Evolutionary conservation across 1,284 basidiomycete genomes (phyloP), one percentile per base, ranked within the genome.

Genomic region (Ceratobasidium theobromae): DNA sequence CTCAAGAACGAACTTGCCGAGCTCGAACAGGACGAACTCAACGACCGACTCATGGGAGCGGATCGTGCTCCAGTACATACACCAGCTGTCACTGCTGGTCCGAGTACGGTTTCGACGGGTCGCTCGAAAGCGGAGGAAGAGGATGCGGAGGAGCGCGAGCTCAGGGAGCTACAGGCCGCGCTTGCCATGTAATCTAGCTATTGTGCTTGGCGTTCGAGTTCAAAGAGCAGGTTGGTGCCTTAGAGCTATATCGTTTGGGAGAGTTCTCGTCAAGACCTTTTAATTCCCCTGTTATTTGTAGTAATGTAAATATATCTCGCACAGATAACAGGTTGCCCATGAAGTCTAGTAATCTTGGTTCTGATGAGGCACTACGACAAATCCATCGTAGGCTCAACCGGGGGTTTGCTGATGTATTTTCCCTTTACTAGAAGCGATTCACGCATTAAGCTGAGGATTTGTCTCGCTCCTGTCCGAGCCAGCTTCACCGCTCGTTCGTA

Each of bases 111-210:
- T 68, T 64, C 65, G 70, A 71, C 72, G 65, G 68, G 11, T 62
- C 32, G 38, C 49, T 58, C 76, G 55, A 77, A 77, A 75, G 76
- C 74, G 67, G 77, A 76, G 71, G 87, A 86, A 73, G 93, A 96
- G 74, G 92, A 91, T 76, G 93, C 97, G 80, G 95, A 98, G 76
- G 96, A 95, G 72, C 88, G 85, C 49, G 89, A 98, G 78, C 86
- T 99, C 74, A 86, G 85, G 76, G 87, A 93, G 76, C 81, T 99
- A 72, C 96, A 98, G 79, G 95, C 94, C 18, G 88, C 88, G 67
- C 79, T 97, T 74, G 89, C 94, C 40, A 93, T 95, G 89, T 95
- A 74, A 68, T 60, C 25, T 4, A 8, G 28, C 51, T 35, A 28
- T 27, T 25, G 16, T 23, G 33, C n/a, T 8, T 38, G n/a, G n/a